These are phyloP conservation scores for Pontederia crassipes DNA, from an alignment of 176 grass and related monocot species.

Conservation along the genomic window DNA sequence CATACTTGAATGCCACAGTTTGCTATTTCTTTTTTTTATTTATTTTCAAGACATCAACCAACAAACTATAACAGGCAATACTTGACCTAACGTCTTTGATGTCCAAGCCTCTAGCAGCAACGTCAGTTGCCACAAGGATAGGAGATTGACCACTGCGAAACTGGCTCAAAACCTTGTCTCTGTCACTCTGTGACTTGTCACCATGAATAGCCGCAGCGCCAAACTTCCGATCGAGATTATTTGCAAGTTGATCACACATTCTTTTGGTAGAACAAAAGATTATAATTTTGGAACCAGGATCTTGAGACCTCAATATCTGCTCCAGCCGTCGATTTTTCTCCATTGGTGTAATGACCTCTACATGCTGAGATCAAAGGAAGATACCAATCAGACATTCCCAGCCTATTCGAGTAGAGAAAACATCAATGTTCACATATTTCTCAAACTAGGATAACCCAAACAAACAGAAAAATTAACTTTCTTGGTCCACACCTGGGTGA, in stretches of 20 bases:
- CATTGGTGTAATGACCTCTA: slow-evolving; percentile 52
- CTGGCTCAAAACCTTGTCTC: slow-evolving; percentile 75
- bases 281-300: slow-evolving; percentile 71
- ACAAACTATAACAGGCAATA: slow-evolving; percentile 18
- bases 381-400: neutral
- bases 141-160: slow-evolving; percentile 63
- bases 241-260: slow-evolving; percentile 80
- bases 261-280: slow-evolving; percentile 98
- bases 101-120: slow-evolving; percentile 81
- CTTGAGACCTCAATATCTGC: slow-evolving; percentile 67
- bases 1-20: slow-evolving; percentile 9
- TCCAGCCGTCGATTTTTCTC: slow-evolving; percentile 79
- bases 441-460: neutral
- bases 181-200: slow-evolving; percentile 89
- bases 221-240: slow-evolving; percentile 47
- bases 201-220: slow-evolving; percentile 80
- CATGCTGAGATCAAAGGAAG: slow-evolving; percentile 35
- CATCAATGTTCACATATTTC: neutral
- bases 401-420: slow-evolving; percentile 2
- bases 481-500: slow-evolving; percentile 48
- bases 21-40: neutral
- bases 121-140: slow-evolving; percentile 89
- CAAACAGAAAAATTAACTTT: slow-evolving; percentile 9
- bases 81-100: slow-evolving; percentile 78
- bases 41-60: slow-evolving; percentile 4